Percentiles rank a stretch among this genome's conserved stretches.
These are phyloP conservation scores for Penicillium verhagenii DNA, from an alignment of 495 filamentous ascomycete species.

Conservation along the genomic window DNA sequence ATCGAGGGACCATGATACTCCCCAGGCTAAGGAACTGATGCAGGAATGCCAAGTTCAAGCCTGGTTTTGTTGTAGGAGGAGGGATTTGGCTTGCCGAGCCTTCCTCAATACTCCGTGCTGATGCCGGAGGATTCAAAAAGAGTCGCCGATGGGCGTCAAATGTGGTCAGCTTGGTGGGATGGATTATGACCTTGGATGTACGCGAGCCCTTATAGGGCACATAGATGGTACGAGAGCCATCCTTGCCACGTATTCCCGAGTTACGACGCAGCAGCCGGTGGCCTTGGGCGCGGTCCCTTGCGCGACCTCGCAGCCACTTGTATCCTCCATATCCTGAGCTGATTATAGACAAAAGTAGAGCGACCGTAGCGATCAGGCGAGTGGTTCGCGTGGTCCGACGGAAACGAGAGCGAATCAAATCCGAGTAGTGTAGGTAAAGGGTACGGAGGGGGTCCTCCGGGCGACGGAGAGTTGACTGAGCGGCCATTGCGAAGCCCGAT, in stretches of 20 bases:
- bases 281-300: conserved; percentile 76
- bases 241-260: conserved; percentile 87
- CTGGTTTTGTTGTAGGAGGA: conserved; percentile 83
- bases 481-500: conserved; percentile 60
- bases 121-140: conserved; percentile 85
- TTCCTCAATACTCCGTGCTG: conserved; percentile 70
- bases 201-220: conserved; percentile 81
- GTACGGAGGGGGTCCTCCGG: conserved; percentile 67
- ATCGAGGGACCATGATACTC: conserved; percentile 96
- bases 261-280: conserved; percentile 81
- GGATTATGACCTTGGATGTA: conserved; percentile 87
- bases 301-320: conserved; percentile 66
- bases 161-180: conserved; percentile 88
- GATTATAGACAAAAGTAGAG: conserved; percentile 73
- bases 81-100: conserved; percentile 65
- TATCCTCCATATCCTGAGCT: conserved; percentile 71
- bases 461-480: conserved; percentile 77
- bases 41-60: conserved; percentile 94
- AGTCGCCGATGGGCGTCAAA: conserved; percentile 95
- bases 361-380: conserved; percentile 70
- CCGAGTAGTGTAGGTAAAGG: conserved; percentile 65
- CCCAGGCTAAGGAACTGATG: conserved; percentile 94
- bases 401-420: conserved; percentile 59
- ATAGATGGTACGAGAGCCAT: conserved; percentile 90
- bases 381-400: conserved; percentile 63